phyloP scores from a whole-genome alignment of 495 filamentous ascomycete genomes.

The Penicillium samsonianum region DNA sequence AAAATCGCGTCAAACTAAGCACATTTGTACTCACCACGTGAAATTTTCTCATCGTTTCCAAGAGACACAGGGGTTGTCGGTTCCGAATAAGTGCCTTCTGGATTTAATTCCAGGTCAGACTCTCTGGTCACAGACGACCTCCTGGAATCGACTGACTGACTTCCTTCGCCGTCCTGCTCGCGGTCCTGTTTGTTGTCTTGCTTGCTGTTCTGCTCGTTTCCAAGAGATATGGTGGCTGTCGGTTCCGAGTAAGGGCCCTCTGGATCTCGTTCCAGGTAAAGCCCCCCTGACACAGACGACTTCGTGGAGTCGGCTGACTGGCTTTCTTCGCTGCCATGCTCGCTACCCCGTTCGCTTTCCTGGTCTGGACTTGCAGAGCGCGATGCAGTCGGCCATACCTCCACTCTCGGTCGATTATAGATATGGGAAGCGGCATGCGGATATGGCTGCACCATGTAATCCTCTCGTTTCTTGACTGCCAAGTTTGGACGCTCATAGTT shows the following conservation, averaged over 20 bases:
- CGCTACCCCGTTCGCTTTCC: neutral
- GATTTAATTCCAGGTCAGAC: neutral
- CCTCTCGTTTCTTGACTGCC: conserved; percentile 1
- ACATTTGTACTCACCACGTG: conserved; percentile 31
- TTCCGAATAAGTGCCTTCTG: conserved; percentile 1
- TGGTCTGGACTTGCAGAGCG: neutral
- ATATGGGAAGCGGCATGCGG: neutral
- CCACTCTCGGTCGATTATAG: neutral
- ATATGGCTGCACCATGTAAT: neutral
- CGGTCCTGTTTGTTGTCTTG: neutral
- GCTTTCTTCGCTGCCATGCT: neutral
- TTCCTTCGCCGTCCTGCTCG: neutral
- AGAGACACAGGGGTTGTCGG: neutral
- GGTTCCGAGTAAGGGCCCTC: neutral
- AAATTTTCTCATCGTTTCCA: conserved; percentile 6
- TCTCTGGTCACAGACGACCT: neutral
- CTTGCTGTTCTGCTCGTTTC: conserved; percentile 5
- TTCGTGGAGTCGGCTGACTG: neutral
- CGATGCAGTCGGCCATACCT: neutral
- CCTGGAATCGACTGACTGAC: neutral
- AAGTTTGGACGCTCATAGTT: conserved; percentile 20
- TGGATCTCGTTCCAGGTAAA: neutral
- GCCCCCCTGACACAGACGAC: neutral
- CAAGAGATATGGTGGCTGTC: neutral
- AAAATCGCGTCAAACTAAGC: neutral